These are phyloP conservation scores for Nakaseomyces bracarensis DNA, from an alignment of 1,139 yeast species.

Conservation along the genomic window DNA sequence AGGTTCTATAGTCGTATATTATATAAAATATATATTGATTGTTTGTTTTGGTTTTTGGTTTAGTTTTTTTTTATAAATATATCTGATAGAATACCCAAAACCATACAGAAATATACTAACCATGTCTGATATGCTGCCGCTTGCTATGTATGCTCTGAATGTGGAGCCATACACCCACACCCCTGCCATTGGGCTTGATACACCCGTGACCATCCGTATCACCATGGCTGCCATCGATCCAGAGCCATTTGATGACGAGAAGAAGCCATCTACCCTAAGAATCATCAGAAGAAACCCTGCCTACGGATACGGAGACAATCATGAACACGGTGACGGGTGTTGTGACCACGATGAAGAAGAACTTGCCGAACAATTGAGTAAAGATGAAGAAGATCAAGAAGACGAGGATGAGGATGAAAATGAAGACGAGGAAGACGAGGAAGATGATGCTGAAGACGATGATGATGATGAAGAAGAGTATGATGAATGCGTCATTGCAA, in stretches of 20 bases:
- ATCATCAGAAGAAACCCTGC: constrained; percentile 66
- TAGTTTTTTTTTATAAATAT: too few species aligned
- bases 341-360: constrained; percentile 43
- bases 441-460: constrained; percentile 27
- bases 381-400: constrained; percentile 38
- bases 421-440: constrained; percentile 33
- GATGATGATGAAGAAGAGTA: constrained; percentile 51
- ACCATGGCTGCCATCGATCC: constrained; percentile 97
- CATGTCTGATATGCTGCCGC: constrained; percentile 68
- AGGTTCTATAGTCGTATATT: too few species aligned
- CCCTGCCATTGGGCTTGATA: constrained; percentile 77
- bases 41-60: neutral
- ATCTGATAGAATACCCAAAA: too few species aligned
- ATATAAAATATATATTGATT: too few species aligned
- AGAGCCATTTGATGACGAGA: constrained; percentile 67
- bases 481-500: constrained; percentile 78
- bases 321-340: constrained; percentile 40
- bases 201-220: constrained; percentile 81
- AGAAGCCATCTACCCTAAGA: constrained; percentile 80
- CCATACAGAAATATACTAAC: constrained; percentile 7
- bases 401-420: constrained; percentile 32
- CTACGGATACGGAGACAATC: constrained; percentile 32
- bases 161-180: constrained; percentile 79
- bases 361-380: constrained; percentile 32
- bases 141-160: constrained; percentile 78